Conservation (phyloP, 1,284 basidiomycete species). For the Cutaneotrichosporon spelunceum region DNA sequence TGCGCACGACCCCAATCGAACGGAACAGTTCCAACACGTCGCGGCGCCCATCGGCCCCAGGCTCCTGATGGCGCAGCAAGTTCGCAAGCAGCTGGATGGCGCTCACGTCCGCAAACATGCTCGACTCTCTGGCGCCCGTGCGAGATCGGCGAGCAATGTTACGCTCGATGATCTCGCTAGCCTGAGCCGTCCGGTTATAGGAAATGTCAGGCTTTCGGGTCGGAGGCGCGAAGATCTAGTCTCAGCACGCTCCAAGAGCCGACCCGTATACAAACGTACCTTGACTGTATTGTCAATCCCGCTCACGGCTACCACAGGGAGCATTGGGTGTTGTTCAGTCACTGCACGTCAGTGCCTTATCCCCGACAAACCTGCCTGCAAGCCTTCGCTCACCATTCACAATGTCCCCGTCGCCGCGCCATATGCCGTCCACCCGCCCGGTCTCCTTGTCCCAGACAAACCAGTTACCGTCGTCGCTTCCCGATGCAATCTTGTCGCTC, state of each 20-base stretch:
- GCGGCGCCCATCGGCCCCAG: background rate
- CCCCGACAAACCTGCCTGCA: background rate
- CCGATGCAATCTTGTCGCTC: slow-evolving; percentile 78
- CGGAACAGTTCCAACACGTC: slow-evolving; percentile 10
- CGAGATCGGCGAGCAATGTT: slow-evolving; percentile 15
- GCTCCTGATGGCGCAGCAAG: slow-evolving; percentile 8
- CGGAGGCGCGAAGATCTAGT: slow-evolving; percentile 14
- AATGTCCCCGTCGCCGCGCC: slow-evolving; percentile 74
- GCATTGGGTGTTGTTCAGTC: slow-evolving; percentile 75
- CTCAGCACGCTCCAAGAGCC: background rate
- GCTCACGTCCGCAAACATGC: slow-evolving; percentile 9
- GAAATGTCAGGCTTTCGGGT: background rate
- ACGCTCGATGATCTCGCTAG: slow-evolving; percentile 14
- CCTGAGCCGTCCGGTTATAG: slow-evolving; percentile 11
- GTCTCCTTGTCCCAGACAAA: slow-evolving; percentile 76
- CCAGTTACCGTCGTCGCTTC: slow-evolving; percentile 74
- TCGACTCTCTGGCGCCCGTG: background rate
- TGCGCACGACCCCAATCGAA: slow-evolving; percentile 7
- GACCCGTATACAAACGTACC: slow-evolving; percentile 51
- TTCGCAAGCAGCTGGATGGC: slow-evolving; percentile 16
- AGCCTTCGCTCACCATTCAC: slow-evolving; percentile 61
- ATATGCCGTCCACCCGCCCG: slow-evolving; percentile 66
- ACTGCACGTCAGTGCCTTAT: slow-evolving; percentile 32
- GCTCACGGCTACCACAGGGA: slow-evolving; percentile 76
- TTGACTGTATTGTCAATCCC: slow-evolving; percentile 88